A percentile compares a stretch with the other conserved stretches of the same genome.
phyloP scores from a whole-genome alignment of 306 rosid species.

The Datisca glomerata region DNA sequence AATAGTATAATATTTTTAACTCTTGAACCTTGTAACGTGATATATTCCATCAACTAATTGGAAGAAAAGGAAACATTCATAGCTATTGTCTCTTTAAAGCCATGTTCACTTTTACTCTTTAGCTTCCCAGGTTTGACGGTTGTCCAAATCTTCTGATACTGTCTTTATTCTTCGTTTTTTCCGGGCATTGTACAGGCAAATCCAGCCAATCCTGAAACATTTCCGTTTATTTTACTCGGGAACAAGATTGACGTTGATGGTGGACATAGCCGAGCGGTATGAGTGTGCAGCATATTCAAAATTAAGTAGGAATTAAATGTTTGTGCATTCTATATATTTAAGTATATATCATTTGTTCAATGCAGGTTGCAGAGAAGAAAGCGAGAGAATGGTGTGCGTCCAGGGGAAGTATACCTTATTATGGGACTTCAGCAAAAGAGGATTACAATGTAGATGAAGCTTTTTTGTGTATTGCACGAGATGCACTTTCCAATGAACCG shows the following conservation, averaged over 20 bases:
- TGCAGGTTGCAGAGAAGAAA: constrained; percentile 56
- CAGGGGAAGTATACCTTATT: constrained; percentile 74
- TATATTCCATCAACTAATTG: too few relatives aligned
- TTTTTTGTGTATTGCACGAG: constrained; percentile 51
- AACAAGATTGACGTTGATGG: constrained; percentile 69
- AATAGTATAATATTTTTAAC: too few relatives aligned
- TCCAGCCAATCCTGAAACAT: constrained; percentile 34
- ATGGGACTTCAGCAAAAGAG: constrained; percentile 82
- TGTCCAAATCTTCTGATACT: not conserved
- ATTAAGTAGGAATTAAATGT: not conserved
- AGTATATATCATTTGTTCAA: constrained; percentile 1
- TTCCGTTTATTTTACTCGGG: constrained; percentile 72
- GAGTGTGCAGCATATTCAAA: not conserved
- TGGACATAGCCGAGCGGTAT: constrained; percentile 55
- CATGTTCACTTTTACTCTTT: too few relatives aligned
- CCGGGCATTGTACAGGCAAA: constrained; percentile 68
- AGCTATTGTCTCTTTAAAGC: too few relatives aligned
- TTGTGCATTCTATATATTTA: not conserved
- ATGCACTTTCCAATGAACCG: constrained; percentile 52
- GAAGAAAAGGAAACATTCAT: too few relatives aligned
- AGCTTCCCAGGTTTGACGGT: not conserved
- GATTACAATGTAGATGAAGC: constrained; percentile 61
- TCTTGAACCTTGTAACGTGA: too few relatives aligned
- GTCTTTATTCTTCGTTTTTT: not conserved
- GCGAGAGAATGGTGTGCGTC: constrained; percentile 76